Evolutionary conservation across 306 rosid genomes (phyloP).

Genomic region (Calophaca sinica): DNA sequence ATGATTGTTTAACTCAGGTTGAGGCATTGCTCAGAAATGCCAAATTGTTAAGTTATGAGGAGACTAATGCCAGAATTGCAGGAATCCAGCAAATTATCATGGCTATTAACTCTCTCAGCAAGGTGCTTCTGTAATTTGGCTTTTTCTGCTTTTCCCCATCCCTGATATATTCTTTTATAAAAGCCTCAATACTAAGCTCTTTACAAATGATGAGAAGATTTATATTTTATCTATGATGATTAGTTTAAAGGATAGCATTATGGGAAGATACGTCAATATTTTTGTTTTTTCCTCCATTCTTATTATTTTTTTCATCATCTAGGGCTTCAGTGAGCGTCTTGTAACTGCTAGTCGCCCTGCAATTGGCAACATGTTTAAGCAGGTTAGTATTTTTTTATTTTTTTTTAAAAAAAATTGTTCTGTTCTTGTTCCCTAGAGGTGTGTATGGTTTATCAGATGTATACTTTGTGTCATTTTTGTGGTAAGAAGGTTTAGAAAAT

Average conservation of each 20-base stretch:
- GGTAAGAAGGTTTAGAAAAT: constrained; percentile 14
- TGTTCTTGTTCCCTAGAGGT: constrained; percentile 19
- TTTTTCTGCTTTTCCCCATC: constrained; percentile 15
- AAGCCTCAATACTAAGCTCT: background rate
- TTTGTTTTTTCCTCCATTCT: constrained; percentile 16
- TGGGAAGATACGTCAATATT: constrained; percentile 13
- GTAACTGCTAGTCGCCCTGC: constrained; percentile 96
- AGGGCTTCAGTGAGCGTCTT: constrained; percentile 98
- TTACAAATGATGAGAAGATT: background rate
- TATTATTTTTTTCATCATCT: constrained; percentile 43
- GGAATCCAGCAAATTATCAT: constrained; percentile 85
- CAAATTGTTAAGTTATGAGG: constrained; percentile 67
- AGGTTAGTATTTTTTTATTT: constrained; percentile 60
- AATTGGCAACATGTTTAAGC: constrained; percentile 94
- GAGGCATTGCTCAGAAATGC: constrained; percentile 73
- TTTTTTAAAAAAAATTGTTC: background rate
- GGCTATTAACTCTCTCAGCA: constrained; percentile 96
- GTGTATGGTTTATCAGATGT: constrained; percentile 22
- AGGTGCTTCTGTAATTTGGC: constrained; percentile 62
- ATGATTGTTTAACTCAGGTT: constrained; percentile 62
- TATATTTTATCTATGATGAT: background rate
- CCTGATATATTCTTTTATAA: constrained; percentile 25
- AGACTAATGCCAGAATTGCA: constrained; percentile 70
- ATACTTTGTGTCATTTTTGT: constrained; percentile 28
- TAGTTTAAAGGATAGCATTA: constrained; percentile 16